Conservation (phyloP, 345 rosid species). For the Rhodamnia argentea region DNA sequence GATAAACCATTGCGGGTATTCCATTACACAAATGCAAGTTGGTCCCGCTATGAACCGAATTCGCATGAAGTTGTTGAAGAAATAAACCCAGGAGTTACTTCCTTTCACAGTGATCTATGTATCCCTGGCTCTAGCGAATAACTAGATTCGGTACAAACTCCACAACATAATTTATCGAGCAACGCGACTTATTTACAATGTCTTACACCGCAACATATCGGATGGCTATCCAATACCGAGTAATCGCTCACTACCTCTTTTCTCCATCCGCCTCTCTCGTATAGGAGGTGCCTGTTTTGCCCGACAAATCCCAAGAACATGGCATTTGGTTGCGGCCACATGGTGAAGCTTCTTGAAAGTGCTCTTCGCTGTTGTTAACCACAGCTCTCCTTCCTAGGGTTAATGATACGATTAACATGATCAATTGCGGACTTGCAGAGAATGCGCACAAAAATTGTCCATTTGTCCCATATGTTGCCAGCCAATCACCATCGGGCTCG, state of each 20-base stretch:
- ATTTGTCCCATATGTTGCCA: conserved; percentile 8
- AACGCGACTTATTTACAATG: neutral
- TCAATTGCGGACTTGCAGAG: neutral
- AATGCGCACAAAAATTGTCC: neutral
- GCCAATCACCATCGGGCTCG: conserved; percentile 1
- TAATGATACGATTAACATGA: neutral
- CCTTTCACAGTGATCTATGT: neutral
- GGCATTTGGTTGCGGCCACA: conserved; percentile 97
- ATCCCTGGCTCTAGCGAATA: neutral
- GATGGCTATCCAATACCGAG: neutral
- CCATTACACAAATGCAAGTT: neutral
- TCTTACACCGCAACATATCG: neutral
- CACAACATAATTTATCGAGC: neutral
- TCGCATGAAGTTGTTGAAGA: neutral
- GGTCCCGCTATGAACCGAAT: neutral
- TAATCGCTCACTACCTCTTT: neutral
- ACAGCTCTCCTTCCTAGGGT: neutral
- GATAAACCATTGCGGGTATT: neutral
- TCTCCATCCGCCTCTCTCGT: neutral
- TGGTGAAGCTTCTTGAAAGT: neutral
- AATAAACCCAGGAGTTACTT: neutral
- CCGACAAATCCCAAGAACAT: conserved; percentile 57
- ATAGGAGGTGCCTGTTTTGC: conserved; percentile 83
- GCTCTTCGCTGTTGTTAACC: neutral
- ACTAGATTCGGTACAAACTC: neutral